Evolutionary conservation across 2,329 filamentous ascomycete species (phyloP), one percentile per base, ranked within the genome.

Genomic region (Ploettnerulaceae sp.): DNA sequence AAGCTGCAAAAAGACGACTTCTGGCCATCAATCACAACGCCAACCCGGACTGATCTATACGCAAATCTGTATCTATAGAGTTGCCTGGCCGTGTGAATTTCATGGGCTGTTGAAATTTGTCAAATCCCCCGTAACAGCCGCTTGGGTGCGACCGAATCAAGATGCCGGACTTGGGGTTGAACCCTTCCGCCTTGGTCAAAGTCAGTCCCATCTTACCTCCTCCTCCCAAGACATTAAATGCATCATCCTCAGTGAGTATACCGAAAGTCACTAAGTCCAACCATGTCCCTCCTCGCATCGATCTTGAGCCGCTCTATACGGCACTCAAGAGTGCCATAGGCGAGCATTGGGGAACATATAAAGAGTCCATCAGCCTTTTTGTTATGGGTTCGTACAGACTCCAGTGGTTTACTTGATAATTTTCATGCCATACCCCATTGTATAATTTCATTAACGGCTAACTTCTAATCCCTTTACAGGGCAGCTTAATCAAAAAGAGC

Each of bases 161-260:
- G 56, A 84, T 84, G 80, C 79, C 80, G 60, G 81, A 84, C 69
- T 84, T 84, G 69, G 81, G 84, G 71, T 15, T 33, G 8, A 32
- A 44, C 17, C 81, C 81, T 61, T 79, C 81, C 70, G 79, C 81
- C 55, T 67, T 84, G 60, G 82, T 79, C 71, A 77, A 79, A 61
- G 76, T 77, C 37, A 65, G 75, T 63, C 41, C 31, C 2, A 74
- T 68, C 64, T 71, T 81, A 45, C 71, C 77, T 31, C 66, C 83
- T 48, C 67, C 76, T 49, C 71, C 69, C 34, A 82, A 82, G 62
- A 70, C 76, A 40, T 72, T 82, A 56, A 73, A 73, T 34, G 70
- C 77, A 45, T 72, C 75, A 29, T 69, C 72, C 2, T 67, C 74
- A n/a, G n/a, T n/a, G 2, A 67, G 66, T 42, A 67, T 71, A 14